Percentiles rank a stretch among this genome's conserved stretches.
These are phyloP conservation scores for Carex kokanica DNA, from an alignment of 176 grass and related monocot species.

Conservation along the genomic window DNA sequence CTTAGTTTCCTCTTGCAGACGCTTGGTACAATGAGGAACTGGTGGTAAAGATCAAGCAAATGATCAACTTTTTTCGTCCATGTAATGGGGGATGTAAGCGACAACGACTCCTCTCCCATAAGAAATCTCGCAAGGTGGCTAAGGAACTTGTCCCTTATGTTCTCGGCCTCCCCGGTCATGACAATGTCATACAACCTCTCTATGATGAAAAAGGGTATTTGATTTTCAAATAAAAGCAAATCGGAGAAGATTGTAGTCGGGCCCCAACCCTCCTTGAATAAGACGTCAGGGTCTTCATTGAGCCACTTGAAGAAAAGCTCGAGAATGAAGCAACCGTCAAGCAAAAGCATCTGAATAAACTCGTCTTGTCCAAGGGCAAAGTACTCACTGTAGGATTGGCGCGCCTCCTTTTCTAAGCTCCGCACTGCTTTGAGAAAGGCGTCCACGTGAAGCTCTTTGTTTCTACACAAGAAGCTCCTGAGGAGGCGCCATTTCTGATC, in stretches of 20 bases:
- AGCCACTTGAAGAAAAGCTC: conserved; percentile 30
- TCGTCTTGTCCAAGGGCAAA: conserved; percentile 14
- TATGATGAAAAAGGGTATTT: conserved; percentile 13
- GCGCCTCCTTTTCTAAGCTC: conserved; percentile 1
- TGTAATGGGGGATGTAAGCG: background rate
- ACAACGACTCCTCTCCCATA: conserved; percentile 14
- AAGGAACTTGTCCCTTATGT: conserved; percentile 6
- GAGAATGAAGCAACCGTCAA: conserved; percentile 28
- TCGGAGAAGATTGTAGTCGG: conserved; percentile 14
- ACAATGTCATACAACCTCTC: conserved; percentile 15
- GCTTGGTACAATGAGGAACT: background rate
- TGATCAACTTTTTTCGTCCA: conserved; percentile 22
- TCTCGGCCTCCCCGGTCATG: background rate
- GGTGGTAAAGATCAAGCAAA: conserved; percentile 20
- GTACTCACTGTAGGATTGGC: conserved; percentile 19
- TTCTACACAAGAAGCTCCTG: conserved; percentile 20
- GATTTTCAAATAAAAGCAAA: conserved; percentile 28
- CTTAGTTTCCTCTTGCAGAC: background rate
- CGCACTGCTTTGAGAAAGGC: background rate
- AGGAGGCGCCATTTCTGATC: conserved; percentile 34
- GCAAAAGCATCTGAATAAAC: conserved; percentile 28
- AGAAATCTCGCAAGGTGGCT: conserved; percentile 11
- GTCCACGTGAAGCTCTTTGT: background rate
- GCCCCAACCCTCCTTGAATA: conserved; percentile 29
- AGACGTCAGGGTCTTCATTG: conserved; percentile 1